These are phyloP conservation scores for Cicer yamashitae DNA, from an alignment of 306 rosid species.

Conservation along the genomic window DNA sequence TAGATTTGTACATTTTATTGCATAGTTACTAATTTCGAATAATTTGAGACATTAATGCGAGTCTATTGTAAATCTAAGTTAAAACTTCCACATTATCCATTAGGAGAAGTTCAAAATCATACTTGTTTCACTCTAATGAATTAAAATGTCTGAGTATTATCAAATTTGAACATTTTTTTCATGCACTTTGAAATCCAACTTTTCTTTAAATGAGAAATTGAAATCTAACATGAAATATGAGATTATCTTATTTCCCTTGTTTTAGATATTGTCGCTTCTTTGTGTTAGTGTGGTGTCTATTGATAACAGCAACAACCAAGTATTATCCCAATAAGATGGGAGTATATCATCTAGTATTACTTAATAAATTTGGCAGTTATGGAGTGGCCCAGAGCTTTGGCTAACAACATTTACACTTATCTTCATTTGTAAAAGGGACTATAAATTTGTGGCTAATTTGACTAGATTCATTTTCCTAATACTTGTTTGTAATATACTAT, in stretches of 20 bases:
- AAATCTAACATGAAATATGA: constrained; percentile 2
- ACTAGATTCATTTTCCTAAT: background rate
- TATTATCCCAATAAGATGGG: background rate
- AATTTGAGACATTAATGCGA: too few species aligned
- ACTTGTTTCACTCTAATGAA: background rate
- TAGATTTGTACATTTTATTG: too few species aligned
- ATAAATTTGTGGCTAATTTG: background rate
- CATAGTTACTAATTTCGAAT: too few species aligned
- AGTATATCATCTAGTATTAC: background rate
- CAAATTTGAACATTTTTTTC: background rate
- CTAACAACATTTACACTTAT: too few species aligned
- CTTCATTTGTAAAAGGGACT: too few species aligned
- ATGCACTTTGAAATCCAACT: background rate
- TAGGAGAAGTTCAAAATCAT: background rate
- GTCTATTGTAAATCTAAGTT: background rate
- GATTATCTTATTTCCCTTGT: constrained; percentile 5
- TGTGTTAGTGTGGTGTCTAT: constrained; percentile 17
- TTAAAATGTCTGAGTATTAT: background rate
- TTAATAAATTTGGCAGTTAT: background rate
- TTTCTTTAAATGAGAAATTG: background rate
- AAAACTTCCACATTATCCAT: background rate
- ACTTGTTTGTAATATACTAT: background rate
- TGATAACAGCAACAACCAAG: background rate
- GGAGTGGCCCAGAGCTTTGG: too few species aligned
- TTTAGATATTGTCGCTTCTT: constrained; percentile 1